Evolutionary conservation across 768 basidiomycete genomes (phyloP), one percentile per base, ranked within the genome.

Genomic region (Harrya chromipes): DNA sequence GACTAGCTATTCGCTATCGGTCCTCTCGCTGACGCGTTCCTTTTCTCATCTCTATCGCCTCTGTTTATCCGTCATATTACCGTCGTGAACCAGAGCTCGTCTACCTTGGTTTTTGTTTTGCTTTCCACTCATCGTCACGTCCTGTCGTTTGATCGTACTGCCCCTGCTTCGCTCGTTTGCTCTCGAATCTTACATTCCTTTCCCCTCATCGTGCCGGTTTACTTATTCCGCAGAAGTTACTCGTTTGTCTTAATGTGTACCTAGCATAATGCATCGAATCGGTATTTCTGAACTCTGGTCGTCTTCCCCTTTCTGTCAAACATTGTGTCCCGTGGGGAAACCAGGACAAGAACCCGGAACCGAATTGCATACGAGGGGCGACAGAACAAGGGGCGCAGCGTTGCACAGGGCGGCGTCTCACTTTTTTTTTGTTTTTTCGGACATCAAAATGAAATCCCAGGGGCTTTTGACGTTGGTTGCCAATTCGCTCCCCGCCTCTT

Each of bases 241-340:
- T 46, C 38, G 16, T 19, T 31, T 42, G 46, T 21, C 47, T 23
- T 65, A 67, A 67, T 63, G 43, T 62, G 63, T 65, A 67, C 35
- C 47, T 62, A 59, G 56, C 55, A 31, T 65, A 67, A 59, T 65
- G 29, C 62, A 38, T 38, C 40, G 33, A 33, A 33, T 33, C 36
- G 45, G 45, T 47, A 43, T 60, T 34, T 40, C 33, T n/a, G 40
- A 21, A 6, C 37, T 23, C 6, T 23, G 23, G n/a, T n/a, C n/a
- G n/a, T n/a, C n/a, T n/a, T n/a, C n/a, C n/a, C n/a, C n/a, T n/a
- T n/a, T n/a, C 23, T 23, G 23, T 23, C 23, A 23, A 11, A 10
- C 11, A 29, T 29, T 29, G 26, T 27, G 2, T 4, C 26, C 11
- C 26, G 12, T 29, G 4, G 29, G 29, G 29, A 4, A 29, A 13